Percentiles rank a stretch among this genome's conserved stretches.
Conservation (phyloP, 176 grass and related monocot species). For the Eremochloa ophiuroides region DNA sequence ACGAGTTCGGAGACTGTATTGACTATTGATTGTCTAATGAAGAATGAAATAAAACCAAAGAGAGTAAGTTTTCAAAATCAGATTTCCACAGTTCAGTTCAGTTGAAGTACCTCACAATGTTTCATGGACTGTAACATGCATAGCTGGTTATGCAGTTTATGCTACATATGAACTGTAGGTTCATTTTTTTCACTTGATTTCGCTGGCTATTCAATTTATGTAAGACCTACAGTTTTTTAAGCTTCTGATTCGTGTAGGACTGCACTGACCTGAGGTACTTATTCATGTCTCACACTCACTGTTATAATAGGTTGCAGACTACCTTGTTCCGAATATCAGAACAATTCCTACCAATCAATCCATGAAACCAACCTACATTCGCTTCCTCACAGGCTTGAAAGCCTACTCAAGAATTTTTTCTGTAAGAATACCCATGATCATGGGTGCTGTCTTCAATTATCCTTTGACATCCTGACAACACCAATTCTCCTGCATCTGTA, state of each 20-base stretch:
- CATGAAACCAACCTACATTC: slow-evolving; percentile 93
- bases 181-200: background rate
- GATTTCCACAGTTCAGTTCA: background rate
- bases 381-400: slow-evolving; percentile 96
- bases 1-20: no score
- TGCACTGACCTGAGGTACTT: slow-evolving; percentile 3
- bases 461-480: slow-evolving; percentile 5
- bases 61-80: background rate
- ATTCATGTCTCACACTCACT: slow-evolving; percentile 17
- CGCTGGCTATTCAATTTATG: background rate
- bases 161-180: background rate
- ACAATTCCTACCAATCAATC: slow-evolving; percentile 60
- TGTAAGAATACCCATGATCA: slow-evolving; percentile 34
- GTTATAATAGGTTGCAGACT: slow-evolving; percentile 70
- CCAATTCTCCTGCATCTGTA: slow-evolving; percentile 15
- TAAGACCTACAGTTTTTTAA: background rate
- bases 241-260: background rate
- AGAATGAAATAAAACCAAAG: background rate
- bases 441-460: slow-evolving; percentile 19
- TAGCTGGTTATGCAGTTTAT: background rate
- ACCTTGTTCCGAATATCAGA: slow-evolving; percentile 85
- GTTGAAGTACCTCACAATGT: background rate
- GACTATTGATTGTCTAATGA: background rate
- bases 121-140: background rate
- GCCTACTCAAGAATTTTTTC: slow-evolving; percentile 98